phyloP scores from a whole-genome alignment of 805 yeast genomes.

The Schizosaccharomyces japonicus region DNA sequence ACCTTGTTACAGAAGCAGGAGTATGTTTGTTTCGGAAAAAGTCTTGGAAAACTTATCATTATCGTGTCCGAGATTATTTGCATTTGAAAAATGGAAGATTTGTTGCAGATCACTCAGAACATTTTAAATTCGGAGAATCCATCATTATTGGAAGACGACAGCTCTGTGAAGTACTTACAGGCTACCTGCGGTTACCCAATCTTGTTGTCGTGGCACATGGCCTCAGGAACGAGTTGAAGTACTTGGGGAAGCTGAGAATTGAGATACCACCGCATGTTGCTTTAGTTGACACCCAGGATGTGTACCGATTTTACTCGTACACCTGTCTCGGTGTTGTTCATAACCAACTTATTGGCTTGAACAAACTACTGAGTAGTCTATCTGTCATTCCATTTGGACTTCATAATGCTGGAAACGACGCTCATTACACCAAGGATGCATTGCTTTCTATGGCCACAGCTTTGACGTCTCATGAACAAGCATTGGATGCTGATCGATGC shows the following conservation, averaged over 20 bases:
- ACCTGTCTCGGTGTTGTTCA: background rate
- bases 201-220: constrained; percentile 9
- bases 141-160: background rate
- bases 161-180: background rate
- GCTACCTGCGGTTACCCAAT: background rate
- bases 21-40: background rate
- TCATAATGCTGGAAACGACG: constrained; percentile 11
- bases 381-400: background rate
- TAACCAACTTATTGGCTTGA: background rate
- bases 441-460: constrained; percentile 4
- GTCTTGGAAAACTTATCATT: constrained; percentile 4
- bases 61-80: constrained; percentile 5
- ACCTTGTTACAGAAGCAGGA: constrained; percentile 7
- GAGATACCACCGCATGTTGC: background rate
- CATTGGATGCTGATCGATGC: too few relatives aligned
- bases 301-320: background rate
- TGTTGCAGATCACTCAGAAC: constrained; percentile 7
- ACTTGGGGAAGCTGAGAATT: constrained; percentile 2
- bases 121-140: constrained; percentile 7
- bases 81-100: constrained; percentile 7
- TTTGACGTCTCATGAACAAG: background rate
- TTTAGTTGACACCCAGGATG: constrained; percentile 3
- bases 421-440: constrained; percentile 9
- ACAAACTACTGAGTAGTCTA: background rate
- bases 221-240: constrained; percentile 6